phyloP scores from a whole-genome alignment of 2,329 filamentous ascomycete genomes.

The Fusarium nygamai region DNA sequence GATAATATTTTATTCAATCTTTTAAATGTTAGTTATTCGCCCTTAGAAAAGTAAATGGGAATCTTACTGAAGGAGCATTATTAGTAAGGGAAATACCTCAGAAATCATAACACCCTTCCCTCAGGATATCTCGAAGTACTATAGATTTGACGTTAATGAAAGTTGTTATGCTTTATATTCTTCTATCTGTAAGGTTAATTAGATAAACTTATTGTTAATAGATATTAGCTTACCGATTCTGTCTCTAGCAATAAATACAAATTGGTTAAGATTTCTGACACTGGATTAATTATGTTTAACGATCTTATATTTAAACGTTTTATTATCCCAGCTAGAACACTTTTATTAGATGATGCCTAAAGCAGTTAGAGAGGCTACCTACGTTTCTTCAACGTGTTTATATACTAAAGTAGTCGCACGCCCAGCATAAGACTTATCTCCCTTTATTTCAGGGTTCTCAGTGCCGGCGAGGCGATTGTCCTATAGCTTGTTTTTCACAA shows the following conservation, averaged over 20 bases:
- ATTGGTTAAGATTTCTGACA: not conserved
- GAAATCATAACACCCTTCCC: not conserved
- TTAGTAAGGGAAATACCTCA: not conserved
- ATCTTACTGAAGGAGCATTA: not conserved
- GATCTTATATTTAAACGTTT: not conserved
- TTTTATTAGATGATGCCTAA: not conserved
- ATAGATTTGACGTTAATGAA: not conserved
- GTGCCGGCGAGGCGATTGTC: not conserved
- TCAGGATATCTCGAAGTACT: conserved; percentile 17
- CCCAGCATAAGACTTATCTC: rapidly evolving
- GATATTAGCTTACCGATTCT: not conserved
- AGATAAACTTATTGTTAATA: not conserved
- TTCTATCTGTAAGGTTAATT: not conserved
- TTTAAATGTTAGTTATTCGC: not conserved
- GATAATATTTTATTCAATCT: not conserved
- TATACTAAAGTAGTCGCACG: not conserved
- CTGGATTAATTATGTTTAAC: not conserved
- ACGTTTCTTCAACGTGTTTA: not conserved
- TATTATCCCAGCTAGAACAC: not conserved
- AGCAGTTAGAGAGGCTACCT: not conserved
- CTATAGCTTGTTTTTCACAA: not conserved
- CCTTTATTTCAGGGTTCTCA: not conserved
- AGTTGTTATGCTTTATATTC: not conserved
- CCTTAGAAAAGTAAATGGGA: not conserved
- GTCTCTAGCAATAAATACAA: not conserved